Conservation (phyloP, 2,329 filamentous ascomycete species). For the Periconia sp. region DNA sequence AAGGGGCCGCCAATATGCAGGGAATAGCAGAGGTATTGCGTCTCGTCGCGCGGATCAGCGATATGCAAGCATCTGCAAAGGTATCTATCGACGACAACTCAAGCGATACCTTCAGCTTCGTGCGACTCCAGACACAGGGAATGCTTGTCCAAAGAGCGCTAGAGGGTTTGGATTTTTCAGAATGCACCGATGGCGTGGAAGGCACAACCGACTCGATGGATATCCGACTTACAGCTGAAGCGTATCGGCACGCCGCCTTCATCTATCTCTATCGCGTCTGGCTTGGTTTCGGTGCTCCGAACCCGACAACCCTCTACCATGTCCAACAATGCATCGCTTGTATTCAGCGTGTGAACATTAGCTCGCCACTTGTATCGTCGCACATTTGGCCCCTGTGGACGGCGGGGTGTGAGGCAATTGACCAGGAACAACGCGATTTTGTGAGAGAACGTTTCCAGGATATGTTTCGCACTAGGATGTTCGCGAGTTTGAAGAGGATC, state of each 20-base stretch:
- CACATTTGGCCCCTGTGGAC: constrained; percentile 38
- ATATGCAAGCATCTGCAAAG: constrained; percentile 25
- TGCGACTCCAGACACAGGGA: constrained; percentile 8
- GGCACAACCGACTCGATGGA: constrained; percentile 6
- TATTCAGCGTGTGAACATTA: constrained; percentile 17
- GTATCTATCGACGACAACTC: constrained; percentile 5
- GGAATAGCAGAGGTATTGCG: constrained; percentile 29
- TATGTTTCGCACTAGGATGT: constrained; percentile 26
- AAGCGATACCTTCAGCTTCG: constrained; percentile 16
- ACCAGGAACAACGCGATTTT: constrained; percentile 22
- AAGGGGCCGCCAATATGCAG: constrained; percentile 23
- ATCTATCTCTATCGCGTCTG: constrained; percentile 38
- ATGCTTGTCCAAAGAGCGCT: constrained; percentile 21
- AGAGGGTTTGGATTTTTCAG: constrained; percentile 17
- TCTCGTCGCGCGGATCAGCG: constrained; percentile 29
- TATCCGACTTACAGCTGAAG: constrained; percentile 26
- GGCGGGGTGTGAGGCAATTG: constrained; percentile 31
- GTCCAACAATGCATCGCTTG: constrained; percentile 24
- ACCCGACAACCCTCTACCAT: constrained; percentile 31
- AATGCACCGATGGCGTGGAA: background rate
- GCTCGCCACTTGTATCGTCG: constrained; percentile 26
- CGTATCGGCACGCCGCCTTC: constrained; percentile 35
- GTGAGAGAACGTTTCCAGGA: constrained; percentile 26
- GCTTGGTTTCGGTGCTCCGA: constrained; percentile 32
- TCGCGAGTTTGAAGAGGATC: constrained; percentile 27